These are phyloP conservation scores for Piper longum DNA, from an alignment of 164 flowering plant genomes.

Conservation along the genomic window DNA sequence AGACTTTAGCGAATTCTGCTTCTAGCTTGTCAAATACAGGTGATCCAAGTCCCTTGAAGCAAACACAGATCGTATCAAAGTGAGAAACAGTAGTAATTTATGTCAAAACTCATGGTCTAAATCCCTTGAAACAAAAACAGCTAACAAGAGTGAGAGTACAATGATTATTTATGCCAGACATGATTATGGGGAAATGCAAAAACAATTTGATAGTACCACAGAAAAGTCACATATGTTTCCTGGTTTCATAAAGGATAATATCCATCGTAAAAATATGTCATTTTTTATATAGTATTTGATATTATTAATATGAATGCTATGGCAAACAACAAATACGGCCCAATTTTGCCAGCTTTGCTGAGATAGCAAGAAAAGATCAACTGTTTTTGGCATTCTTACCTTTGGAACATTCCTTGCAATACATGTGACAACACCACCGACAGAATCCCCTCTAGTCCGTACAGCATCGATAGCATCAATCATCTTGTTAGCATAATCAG, in stretches of 20 bases:
- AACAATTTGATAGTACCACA: no score
- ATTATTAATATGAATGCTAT: no score
- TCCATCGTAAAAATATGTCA: no score
- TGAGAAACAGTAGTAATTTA: no score
- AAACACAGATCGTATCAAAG: not conserved
- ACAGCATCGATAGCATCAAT: conserved; percentile 88
- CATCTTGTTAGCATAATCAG: conserved; percentile 94
- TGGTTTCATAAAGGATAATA: no score
- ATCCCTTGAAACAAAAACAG: conserved; percentile 36
- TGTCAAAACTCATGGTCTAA: conserved; percentile 81
- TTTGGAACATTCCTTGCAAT: conserved; percentile 80
- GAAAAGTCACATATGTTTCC: no score
- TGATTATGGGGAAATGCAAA: not conserved
- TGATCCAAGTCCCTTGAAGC: conserved; percentile 79
- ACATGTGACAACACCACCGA: conserved; percentile 96
- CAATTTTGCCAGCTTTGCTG: no score
- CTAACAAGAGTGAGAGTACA: not conserved
- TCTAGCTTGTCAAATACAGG: conserved; percentile 98
- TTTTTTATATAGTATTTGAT: no score
- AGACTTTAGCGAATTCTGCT: conserved; percentile 90
- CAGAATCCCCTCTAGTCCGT: conserved; percentile 80
- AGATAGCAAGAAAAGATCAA: no score
- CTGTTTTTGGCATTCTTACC: conserved; percentile 27
- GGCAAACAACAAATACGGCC: no score
- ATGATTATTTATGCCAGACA: not conserved